These are phyloP conservation scores for Pythium myriotylum DNA, from an alignment of 352 stramenopile genomes.

Conservation along the genomic window DNA sequence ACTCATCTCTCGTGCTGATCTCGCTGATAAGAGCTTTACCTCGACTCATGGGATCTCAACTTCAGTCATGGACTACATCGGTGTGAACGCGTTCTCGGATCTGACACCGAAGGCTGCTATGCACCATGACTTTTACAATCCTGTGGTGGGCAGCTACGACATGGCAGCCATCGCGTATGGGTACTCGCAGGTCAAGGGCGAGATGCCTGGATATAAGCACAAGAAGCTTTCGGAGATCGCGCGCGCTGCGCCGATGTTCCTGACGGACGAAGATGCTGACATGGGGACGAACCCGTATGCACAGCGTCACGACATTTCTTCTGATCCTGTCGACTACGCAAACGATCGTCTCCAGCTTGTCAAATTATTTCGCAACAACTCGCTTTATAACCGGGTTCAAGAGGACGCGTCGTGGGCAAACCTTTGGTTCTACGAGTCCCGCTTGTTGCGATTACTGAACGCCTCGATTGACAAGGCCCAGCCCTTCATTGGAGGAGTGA, in stretches of 20 bases:
- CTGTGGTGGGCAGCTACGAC: slow-evolving; percentile 74
- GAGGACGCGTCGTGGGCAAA: slow-evolving; percentile 57
- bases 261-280: slow-evolving; percentile 62
- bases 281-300: slow-evolving; percentile 48
- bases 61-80: slow-evolving; percentile 89
- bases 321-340: slow-evolving; percentile 57
- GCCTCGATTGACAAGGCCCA: slow-evolving; percentile 35
- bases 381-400: slow-evolving; percentile 40
- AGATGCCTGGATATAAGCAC: slow-evolving; percentile 53
- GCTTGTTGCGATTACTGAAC: slow-evolving; percentile 48
- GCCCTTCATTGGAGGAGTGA: slow-evolving; percentile 59
- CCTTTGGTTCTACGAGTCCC: slow-evolving; percentile 53
- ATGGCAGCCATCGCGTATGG: slow-evolving; percentile 85
- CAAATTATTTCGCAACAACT: slow-evolving; percentile 37
- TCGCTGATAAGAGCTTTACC: slow-evolving; percentile 58
- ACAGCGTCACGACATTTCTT: slow-evolving; percentile 62
- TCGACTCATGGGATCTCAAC: slow-evolving; percentile 51
- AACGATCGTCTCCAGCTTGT: slow-evolving; percentile 58
- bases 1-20: slow-evolving; percentile 49
- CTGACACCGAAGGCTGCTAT: slow-evolving; percentile 36
- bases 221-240: slow-evolving; percentile 41
- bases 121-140: slow-evolving; percentile 72
- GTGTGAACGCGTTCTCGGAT: slow-evolving; percentile 83
- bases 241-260: slow-evolving; percentile 52
- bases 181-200: slow-evolving; percentile 53